A percentile compares a stretch with the other conserved stretches of the same genome.
These are phyloP conservation scores for Shiraia sp. DNA, from an alignment of 2,329 filamentous ascomycete genomes.

Conservation along the genomic window DNA sequence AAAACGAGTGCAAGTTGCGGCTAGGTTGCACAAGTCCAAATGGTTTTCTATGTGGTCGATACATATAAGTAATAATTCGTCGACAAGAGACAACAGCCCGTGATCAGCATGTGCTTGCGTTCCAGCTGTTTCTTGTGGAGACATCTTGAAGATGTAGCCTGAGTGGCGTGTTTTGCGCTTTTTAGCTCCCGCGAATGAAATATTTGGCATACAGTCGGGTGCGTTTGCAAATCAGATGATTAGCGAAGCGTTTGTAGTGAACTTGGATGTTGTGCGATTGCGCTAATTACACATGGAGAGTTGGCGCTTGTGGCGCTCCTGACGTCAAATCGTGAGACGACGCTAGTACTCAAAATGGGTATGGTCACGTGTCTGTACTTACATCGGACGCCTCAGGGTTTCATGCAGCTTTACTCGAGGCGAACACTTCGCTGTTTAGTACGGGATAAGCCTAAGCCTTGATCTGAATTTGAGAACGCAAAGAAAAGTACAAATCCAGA, in stretches of 20 bases:
- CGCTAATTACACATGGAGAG: not conserved
- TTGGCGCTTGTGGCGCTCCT: not conserved
- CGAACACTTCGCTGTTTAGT: no score
- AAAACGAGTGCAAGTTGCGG: slow-evolving; percentile 34
- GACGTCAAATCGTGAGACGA: not conserved
- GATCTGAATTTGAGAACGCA: no score
- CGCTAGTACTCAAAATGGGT: not conserved
- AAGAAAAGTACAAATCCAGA: no score
- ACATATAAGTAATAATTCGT: slow-evolving; percentile 41
- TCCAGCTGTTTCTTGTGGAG: slow-evolving; percentile 16
- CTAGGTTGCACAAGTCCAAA: slow-evolving; percentile 30
- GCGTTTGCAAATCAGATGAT: not conserved
- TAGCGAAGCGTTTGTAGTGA: not conserved
- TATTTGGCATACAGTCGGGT: slow-evolving; percentile 25
- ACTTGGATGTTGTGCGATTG: not conserved
- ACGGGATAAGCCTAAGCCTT: no score
- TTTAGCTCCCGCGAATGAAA: slow-evolving; percentile 25
- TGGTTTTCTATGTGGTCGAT: slow-evolving; percentile 35
- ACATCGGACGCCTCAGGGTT: no score
- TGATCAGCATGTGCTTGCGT: slow-evolving; percentile 17
- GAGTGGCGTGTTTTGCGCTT: slow-evolving; percentile 35
- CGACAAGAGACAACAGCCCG: slow-evolving; percentile 33
- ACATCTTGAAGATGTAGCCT: slow-evolving; percentile 25
- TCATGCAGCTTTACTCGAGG: no score
- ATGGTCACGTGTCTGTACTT: no score